Base-by-base conservation (phyloP, 768 basidiomycete genomes). In the Lactifluus subvellereus region DNA sequence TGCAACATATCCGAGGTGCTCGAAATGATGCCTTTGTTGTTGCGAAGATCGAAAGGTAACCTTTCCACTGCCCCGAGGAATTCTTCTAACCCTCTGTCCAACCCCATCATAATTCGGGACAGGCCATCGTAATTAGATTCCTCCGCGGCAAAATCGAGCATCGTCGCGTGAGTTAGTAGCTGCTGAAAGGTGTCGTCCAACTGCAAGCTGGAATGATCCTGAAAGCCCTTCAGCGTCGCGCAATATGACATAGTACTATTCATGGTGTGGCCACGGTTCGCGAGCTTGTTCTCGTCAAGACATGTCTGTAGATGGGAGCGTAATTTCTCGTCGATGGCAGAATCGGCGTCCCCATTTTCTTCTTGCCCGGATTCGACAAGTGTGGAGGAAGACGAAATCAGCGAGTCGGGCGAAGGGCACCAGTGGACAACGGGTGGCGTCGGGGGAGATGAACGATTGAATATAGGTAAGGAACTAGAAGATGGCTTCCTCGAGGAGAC, bases 261-360 rank as follows among this genome's bases (percentile, higher is more conserved):
- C 42, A 64, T 56, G 4, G 63, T 64, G 42, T 55, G 22, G 18
- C 33, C 37, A 22, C 63, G 63, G 51, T 64, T 64, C 37, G 63
- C 59, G 18, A 64, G 53, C 49, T 59, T 64, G 40, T 45, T 55
- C 40, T 64, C 59, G n/a, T 64, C 63, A 33, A 64, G 54, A 45
- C 49, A 60, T 0, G 63, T 60, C 20, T 60, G 63, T 22, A 60
- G 47, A n/a, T 64, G 58, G 30, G 54, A 48, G 18, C 62, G 62
- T 13, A 64, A 32, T 10, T 49, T 40, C 20, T 10, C 4, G 52
- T 37, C 13, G 4, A n/a, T 48, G 18, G 22, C 16, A 16, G 6
- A 22, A 40, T 54, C 22, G n/a, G 53, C 10, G 11, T 11, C 16
- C 16, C 11, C 53, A 6, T 45, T 48, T 35, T 43, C 27, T 11